phyloP scores from a whole-genome alignment of 2,329 filamentous ascomycete species.

The Phialophora tarda region DNA sequence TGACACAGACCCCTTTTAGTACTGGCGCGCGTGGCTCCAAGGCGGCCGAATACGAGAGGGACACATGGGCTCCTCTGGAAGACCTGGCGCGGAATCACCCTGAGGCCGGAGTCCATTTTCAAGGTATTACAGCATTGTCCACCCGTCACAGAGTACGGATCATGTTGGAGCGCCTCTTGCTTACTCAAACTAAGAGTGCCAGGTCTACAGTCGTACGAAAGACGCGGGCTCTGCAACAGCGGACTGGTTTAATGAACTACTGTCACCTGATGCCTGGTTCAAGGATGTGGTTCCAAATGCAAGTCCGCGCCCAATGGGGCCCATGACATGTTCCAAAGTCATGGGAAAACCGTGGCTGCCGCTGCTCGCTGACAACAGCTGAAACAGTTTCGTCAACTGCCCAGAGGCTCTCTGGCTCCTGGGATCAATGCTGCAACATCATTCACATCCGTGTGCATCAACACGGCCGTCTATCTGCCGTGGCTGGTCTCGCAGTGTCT shows the following conservation, averaged over 20 bases:
- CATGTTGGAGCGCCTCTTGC: background rate
- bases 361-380: background rate
- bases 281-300: conserved; percentile 71
- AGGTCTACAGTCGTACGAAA: conserved; percentile 42
- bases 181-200: background rate
- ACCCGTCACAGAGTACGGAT: conserved; percentile 44
- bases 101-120: conserved; percentile 76
- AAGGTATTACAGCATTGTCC: conserved; percentile 45
- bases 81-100: conserved; percentile 65
- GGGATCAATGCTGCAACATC: conserved; percentile 71
- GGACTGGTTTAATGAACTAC: conserved; percentile 69
- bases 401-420: background rate
- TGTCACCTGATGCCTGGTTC: conserved; percentile 74
- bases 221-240: conserved; percentile 62
- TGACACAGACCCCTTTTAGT: conserved; percentile 29
- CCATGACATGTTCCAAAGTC: no score
- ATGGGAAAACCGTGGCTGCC: no score
- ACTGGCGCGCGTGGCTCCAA: conserved; percentile 42
- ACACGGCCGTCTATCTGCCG: conserved; percentile 82
- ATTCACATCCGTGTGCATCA: conserved; percentile 89
- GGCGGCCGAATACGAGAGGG: conserved; percentile 58
- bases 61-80: conserved; percentile 65
- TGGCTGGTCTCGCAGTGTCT: conserved; percentile 84
- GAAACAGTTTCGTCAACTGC: background rate
- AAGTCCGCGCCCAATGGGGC: conserved; percentile 36